Evolutionary conservation across 768 basidiomycete species (phyloP).

Genomic region (Butyriboletus loyo): DNA sequence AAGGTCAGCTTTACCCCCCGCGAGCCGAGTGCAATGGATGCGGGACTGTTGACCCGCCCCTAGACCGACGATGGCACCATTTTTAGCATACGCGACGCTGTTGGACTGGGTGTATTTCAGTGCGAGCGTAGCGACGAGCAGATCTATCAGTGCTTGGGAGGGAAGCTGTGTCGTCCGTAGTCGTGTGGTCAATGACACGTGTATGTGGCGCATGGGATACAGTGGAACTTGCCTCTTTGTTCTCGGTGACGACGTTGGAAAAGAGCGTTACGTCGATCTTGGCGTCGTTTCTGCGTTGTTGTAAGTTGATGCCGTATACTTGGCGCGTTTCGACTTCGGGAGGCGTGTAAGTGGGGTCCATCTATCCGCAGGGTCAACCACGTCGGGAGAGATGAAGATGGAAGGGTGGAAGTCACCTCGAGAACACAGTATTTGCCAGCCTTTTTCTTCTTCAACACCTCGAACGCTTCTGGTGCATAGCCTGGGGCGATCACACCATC

Average conservation of each 20-base stretch:
- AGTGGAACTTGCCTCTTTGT: constrained; percentile 63
- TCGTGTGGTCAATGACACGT: neutral
- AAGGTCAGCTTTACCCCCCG: constrained; percentile 95
- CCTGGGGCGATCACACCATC: constrained; percentile 98
- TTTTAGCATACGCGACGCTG: constrained; percentile 92
- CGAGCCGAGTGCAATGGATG: constrained; percentile 98
- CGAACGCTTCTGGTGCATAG: constrained; percentile 83
- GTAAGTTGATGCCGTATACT: constrained; percentile 88
- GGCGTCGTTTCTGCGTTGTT: constrained; percentile 87
- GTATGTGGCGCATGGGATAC: neutral
- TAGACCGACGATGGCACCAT: constrained; percentile 90
- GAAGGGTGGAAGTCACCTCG: constrained; percentile 49
- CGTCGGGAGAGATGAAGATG: neutral
- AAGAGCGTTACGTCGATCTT: constrained; percentile 83
- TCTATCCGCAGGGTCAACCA: constrained; percentile 46
- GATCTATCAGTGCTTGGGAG: constrained; percentile 72
- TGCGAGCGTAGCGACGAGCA: constrained; percentile 94
- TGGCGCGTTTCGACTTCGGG: constrained; percentile 86
- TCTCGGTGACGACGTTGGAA: constrained; percentile 83
- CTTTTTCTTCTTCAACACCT: constrained; percentile 93
- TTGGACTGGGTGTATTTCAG: constrained; percentile 99
- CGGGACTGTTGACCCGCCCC: constrained; percentile 98
- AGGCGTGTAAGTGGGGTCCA: constrained; percentile 82
- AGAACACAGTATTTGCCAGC: constrained; percentile 98
- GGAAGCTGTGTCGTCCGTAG: constrained; percentile 54